Conservation (phyloP, 2,329 filamentous ascomycete genomes). For the Cercospora sojina region DNA sequence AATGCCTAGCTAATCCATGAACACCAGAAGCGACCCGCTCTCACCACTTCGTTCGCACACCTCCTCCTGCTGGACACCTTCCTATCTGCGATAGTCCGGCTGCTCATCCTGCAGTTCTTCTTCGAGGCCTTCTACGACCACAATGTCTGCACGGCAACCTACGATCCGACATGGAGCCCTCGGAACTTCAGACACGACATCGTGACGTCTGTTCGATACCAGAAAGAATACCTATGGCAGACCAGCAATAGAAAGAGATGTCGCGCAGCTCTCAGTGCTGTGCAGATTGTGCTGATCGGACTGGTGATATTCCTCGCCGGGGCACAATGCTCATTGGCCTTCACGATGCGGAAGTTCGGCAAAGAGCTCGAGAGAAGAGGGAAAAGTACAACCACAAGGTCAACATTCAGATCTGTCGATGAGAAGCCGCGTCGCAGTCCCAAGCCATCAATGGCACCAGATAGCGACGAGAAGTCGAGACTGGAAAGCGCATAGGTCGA, state of each 20-base stretch:
- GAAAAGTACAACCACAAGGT: neutral
- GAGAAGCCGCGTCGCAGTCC: slow-evolving; percentile 18
- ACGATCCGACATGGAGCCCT: slow-evolving; percentile 25
- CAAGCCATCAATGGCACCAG: slow-evolving; percentile 1
- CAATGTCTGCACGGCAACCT: slow-evolving; percentile 26
- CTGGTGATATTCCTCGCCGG: slow-evolving; percentile 22
- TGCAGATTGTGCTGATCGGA: slow-evolving; percentile 24
- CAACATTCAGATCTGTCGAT: neutral
- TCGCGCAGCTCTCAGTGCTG: slow-evolving; percentile 24
- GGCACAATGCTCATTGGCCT: slow-evolving; percentile 25
- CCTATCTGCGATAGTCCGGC: slow-evolving; percentile 27
- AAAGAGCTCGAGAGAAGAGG: slow-evolving; percentile 19
- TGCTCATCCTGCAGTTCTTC: slow-evolving; percentile 30
- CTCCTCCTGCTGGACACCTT: slow-evolving; percentile 33
- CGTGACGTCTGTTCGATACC: slow-evolving; percentile 26
- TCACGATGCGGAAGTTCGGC: slow-evolving; percentile 24
- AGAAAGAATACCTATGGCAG: slow-evolving; percentile 26
- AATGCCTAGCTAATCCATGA: neutral
- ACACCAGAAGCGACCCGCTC: slow-evolving; percentile 24
- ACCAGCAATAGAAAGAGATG: slow-evolving; percentile 23
- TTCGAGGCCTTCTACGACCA: slow-evolving; percentile 28
- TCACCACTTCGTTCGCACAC: slow-evolving; percentile 29
- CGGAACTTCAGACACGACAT: slow-evolving; percentile 27
- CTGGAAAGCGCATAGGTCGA: slow-evolving; percentile 8
- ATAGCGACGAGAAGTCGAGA: slow-evolving; percentile 18